Conservation (phyloP, 768 basidiomycete species). For the Hydnum rufescens region DNA sequence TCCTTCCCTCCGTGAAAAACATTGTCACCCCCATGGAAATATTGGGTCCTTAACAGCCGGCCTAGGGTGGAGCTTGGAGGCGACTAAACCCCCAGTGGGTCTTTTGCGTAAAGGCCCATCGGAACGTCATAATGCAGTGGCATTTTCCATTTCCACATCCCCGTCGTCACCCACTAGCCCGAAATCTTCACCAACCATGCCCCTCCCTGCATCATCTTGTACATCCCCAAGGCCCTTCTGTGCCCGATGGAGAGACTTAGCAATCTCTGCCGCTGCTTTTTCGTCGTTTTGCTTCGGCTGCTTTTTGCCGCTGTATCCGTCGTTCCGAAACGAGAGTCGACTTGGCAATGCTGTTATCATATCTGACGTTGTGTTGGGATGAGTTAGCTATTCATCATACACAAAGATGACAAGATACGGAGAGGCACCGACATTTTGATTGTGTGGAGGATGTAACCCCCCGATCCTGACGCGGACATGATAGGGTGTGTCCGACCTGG, state of each 20-base stretch:
- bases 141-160: neutral
- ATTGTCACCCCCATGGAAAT: too few species aligned
- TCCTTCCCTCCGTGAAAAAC: too few species aligned
- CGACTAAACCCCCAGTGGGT: too few species aligned
- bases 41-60: too few species aligned
- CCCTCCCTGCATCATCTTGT: neutral
- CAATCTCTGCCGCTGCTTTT: neutral
- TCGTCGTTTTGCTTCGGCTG: neutral
- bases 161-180: neutral
- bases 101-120: too few species aligned
- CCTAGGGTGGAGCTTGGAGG: too few species aligned
- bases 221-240: neutral
- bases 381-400: neutral
- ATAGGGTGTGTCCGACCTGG: constrained; percentile 91
- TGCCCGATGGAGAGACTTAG: too few species aligned
- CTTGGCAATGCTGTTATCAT: neutral
- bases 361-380: neutral
- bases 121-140: too few species aligned
- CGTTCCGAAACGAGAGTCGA: neutral
- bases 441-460: constrained; percentile 69
- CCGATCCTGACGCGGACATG: constrained; percentile 79
- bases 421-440: constrained; percentile 47
- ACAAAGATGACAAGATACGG: neutral
- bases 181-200: neutral
- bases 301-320: neutral